Evolutionary conservation across 345 rosid genomes (phyloP).

Genomic region (Hirschfeldia incana): DNA sequence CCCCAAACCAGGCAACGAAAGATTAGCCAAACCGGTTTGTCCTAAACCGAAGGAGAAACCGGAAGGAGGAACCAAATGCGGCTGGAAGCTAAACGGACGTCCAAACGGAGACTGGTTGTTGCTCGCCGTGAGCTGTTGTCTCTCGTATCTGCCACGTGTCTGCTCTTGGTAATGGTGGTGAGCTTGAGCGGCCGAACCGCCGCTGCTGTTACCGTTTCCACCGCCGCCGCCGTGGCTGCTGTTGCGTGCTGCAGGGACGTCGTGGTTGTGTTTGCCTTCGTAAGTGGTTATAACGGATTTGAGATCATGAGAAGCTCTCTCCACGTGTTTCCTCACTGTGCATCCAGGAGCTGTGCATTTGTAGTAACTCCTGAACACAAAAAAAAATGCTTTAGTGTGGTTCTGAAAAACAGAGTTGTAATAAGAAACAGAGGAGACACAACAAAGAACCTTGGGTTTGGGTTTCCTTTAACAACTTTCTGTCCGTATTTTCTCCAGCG

Average conservation of each 20-base stretch:
- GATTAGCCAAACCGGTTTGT: conserved; percentile 59
- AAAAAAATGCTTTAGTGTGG: background rate
- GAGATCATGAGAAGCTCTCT: conserved; percentile 97
- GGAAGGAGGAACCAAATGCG: conserved; percentile 53
- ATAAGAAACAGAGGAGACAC: background rate
- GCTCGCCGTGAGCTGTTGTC: conserved; percentile 49
- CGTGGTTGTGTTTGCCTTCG: conserved; percentile 98
- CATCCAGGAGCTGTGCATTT: conserved; percentile 96
- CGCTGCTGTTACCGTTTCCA: conserved; percentile 31
- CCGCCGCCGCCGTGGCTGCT: conserved; percentile 53
- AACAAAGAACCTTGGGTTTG: conserved; percentile 78
- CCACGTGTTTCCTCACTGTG: conserved; percentile 93
- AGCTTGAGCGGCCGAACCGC: conserved; percentile 43
- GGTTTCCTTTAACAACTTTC: conserved; percentile 99
- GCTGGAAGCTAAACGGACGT: conserved; percentile 71
- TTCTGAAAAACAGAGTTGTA: background rate
- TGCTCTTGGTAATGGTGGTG: conserved; percentile 56
- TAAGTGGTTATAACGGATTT: conserved; percentile 94
- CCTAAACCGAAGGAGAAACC: conserved; percentile 72
- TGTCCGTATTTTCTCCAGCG: conserved; percentile 99
- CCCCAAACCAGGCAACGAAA: conserved; percentile 66
- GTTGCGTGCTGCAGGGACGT: conserved; percentile 88
- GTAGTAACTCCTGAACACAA: conserved; percentile 81
- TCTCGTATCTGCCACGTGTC: conserved; percentile 62
- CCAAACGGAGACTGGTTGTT: conserved; percentile 44